phyloP scores from a whole-genome alignment of 495 filamentous ascomycete genomes.

The Tuber aestivum region DNA sequence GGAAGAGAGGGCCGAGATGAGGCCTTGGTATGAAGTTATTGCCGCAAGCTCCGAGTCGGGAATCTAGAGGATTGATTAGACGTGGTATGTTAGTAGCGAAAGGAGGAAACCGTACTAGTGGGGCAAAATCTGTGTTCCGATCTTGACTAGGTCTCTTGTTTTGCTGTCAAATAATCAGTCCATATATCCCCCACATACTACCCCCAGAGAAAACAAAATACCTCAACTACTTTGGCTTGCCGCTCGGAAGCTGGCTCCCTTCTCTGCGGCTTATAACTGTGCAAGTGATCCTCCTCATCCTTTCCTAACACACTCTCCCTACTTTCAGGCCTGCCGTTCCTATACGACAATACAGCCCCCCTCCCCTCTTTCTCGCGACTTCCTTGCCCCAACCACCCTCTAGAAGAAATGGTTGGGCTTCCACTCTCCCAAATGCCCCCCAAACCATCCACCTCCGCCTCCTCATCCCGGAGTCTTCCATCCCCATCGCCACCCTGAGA shows the following conservation, averaged over 20 bases:
- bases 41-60: constrained; percentile 27
- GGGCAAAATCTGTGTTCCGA: background rate
- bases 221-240: background rate
- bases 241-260: background rate
- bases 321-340: constrained; percentile 1
- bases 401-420: constrained; percentile 32
- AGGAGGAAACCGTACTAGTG: background rate
- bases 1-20: constrained; percentile 14
- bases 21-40: constrained; percentile 27
- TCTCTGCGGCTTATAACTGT: background rate
- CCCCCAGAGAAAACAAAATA: background rate
- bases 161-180: background rate
- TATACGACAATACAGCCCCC: constrained; percentile 1
- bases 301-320: background rate
- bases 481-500: constrained; percentile 23
- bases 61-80: constrained; percentile 5
- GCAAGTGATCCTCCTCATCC: background rate
- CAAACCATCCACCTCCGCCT: constrained; percentile 14
- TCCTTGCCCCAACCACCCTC: constrained; percentile 18
- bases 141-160: background rate
- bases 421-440: constrained; percentile 26
- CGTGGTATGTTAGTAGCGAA: background rate
- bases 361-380: background rate
- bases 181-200: background rate
- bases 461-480: constrained; percentile 23